Evolutionary conservation across 2,329 filamentous ascomycete species (phyloP).

Genomic region (Aaosphaeria pasadenensis): DNA sequence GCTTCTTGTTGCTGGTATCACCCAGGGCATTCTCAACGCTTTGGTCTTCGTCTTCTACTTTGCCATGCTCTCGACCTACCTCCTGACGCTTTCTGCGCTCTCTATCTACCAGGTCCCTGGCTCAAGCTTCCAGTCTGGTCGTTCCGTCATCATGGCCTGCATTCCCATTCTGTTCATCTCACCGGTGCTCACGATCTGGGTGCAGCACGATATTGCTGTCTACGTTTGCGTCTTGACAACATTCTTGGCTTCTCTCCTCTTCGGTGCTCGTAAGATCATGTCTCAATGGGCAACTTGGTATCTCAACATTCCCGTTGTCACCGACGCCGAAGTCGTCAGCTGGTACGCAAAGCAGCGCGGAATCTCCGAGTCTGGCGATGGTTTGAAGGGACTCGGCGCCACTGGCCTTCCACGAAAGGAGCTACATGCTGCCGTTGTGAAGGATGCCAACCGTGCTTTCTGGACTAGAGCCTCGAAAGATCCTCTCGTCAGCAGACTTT

Average conservation of each 20-base stretch:
- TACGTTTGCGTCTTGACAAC: constrained; percentile 52
- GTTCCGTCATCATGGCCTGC: constrained; percentile 42
- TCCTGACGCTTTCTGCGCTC: constrained; percentile 50
- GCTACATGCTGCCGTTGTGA: constrained; percentile 37
- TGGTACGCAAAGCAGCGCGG: constrained; percentile 37
- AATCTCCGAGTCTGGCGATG: background rate
- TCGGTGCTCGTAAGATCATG: constrained; percentile 49
- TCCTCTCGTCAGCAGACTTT: constrained; percentile 44
- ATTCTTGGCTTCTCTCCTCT: constrained; percentile 48
- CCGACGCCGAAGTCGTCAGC: constrained; percentile 43
- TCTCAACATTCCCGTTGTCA: constrained; percentile 41
- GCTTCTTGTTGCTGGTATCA: constrained; percentile 47
- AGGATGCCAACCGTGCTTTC: constrained; percentile 24
- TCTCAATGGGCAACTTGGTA: constrained; percentile 57
- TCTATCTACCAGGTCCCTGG: constrained; percentile 43
- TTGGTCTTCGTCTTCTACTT: constrained; percentile 58
- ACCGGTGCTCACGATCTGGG: constrained; percentile 51
- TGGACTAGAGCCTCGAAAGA: constrained; percentile 40
- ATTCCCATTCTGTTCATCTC: constrained; percentile 54
- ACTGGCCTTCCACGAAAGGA: constrained; percentile 28
- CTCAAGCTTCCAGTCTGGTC: constrained; percentile 44
- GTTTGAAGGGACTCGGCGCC: constrained; percentile 22
- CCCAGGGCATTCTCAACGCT: constrained; percentile 40
- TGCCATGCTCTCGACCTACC: constrained; percentile 52
- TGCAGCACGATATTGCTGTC: constrained; percentile 50